These are phyloP conservation scores for Penicillium glabrum DNA, from an alignment of 2,329 filamentous ascomycete genomes.

Conservation along the genomic window DNA sequence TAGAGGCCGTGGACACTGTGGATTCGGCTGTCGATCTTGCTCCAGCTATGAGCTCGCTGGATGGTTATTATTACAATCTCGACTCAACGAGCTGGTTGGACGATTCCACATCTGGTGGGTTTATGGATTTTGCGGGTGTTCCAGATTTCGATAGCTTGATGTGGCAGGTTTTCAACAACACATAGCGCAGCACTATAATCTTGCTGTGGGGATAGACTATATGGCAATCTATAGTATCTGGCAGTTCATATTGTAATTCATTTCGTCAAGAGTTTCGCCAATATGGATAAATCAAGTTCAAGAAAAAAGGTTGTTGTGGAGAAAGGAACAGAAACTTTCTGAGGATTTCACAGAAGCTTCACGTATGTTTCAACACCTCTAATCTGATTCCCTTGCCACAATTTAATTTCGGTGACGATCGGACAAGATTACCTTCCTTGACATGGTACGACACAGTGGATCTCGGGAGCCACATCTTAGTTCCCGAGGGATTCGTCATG, in stretches of 20 bases:
- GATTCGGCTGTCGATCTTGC: conserved; percentile 8
- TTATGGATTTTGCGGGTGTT: conserved; percentile 25
- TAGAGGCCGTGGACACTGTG: background rate
- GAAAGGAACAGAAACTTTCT: no score
- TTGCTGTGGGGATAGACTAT: background rate
- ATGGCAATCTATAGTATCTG: no score
- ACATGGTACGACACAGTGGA: background rate
- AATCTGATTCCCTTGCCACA: background rate
- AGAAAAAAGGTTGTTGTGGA: no score
- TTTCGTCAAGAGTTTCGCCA: no score
- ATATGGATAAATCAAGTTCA: no score
- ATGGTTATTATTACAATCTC: conserved; percentile 5
- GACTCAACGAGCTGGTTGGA: conserved; percentile 23
- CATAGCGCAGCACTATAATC: background rate
- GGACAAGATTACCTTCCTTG: background rate
- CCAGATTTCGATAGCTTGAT: conserved; percentile 32
- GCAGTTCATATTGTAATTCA: no score
- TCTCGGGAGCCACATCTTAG: background rate
- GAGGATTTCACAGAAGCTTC: no score
- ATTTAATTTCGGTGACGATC: background rate
- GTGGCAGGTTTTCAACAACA: conserved; percentile 27
- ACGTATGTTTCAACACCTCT: background rate
- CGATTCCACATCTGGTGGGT: conserved; percentile 23
- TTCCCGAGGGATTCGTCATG: background rate
- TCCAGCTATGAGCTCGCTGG: conserved; percentile 17